Base-by-base conservation (phyloP, 1,284 basidiomycete species). In the Microbotryum silenes-acaulis region DNA sequence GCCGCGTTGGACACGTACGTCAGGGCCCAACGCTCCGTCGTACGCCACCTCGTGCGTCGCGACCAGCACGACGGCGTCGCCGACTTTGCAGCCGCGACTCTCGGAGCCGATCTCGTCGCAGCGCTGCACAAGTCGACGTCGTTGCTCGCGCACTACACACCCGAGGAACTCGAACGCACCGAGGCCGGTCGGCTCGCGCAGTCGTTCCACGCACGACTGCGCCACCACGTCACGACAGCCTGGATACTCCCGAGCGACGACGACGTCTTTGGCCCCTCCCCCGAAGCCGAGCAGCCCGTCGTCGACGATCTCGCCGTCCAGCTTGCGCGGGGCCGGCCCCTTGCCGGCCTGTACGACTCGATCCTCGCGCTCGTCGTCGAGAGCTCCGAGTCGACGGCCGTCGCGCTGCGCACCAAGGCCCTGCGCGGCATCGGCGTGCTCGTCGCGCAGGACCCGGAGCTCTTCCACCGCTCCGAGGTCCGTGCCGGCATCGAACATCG, bases 381-480 rank as follows among this genome's bases (percentile, higher is more conserved):
- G 58, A 84, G 88, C 3, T 80, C 93, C 64, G 88, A 91, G 71
- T 85, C 87, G 0, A 81, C 86, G 2, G 82, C 85, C 3, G 90
- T 94, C 27, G 89, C 87, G 69, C 86, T 92, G 79, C 83, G 91
- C 44, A 91, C 90, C 1, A 96, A 96, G 73, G 92, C 91, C 0
- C 78, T 97, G 48, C 82, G 87, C 55, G 90, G 89, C 0, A 79
- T 96, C 12, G 87, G 89, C 4, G 83, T 87, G 70, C 87, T 96
- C 31, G 83, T 94, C 31, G 87, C 85, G 0, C 87, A 86, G 62
- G 91, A 96, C 74, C 84, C 91, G 0, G 84, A 82, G n/a, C 84
- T 93, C 21, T 79, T 97, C 23, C 81, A 83, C 7, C 78, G 37
- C 37, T 42, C 37, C 37, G 37, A 83, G 51, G 89, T 91, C 68